Evolutionary conservation across 2,329 filamentous ascomycete species (phyloP).

Genomic region (Trichocomaceae sp.): DNA sequence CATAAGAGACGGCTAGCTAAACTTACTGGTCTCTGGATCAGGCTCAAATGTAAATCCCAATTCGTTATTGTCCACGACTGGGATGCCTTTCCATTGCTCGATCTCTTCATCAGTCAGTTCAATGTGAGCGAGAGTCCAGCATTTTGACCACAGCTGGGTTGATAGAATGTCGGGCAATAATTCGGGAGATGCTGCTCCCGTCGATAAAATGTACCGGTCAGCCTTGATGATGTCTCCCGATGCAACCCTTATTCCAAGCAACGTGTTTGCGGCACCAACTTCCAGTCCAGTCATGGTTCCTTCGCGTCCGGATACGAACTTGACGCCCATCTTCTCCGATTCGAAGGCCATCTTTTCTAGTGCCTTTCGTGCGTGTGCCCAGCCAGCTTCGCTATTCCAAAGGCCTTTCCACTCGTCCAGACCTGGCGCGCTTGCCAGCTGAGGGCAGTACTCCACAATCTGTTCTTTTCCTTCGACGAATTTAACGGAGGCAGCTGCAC

Average conservation of each 20-base stretch:
- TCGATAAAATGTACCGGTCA: slow-evolving; percentile 43
- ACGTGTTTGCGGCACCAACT: slow-evolving; percentile 32
- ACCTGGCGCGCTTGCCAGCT: slow-evolving; percentile 45
- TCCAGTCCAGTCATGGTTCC: slow-evolving; percentile 36
- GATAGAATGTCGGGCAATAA: slow-evolving; percentile 43
- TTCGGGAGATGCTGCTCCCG: slow-evolving; percentile 43
- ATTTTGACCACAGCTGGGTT: slow-evolving; percentile 48
- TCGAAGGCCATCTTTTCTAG: slow-evolving; percentile 42
- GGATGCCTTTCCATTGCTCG: slow-evolving; percentile 41
- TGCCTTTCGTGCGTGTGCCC: slow-evolving; percentile 49
- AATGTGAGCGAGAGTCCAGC: slow-evolving; percentile 50
- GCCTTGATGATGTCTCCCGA: slow-evolving; percentile 39
- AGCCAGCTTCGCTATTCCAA: slow-evolving; percentile 39
- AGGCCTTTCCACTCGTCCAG: slow-evolving; percentile 48
- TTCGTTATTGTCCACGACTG: slow-evolving; percentile 45
- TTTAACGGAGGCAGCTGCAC: slow-evolving; percentile 28
- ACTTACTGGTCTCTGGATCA: slow-evolving; percentile 34
- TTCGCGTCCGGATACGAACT: slow-evolving; percentile 39
- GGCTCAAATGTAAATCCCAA: slow-evolving; percentile 47
- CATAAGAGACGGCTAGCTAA: neutral
- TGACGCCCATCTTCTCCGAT: slow-evolving; percentile 42
- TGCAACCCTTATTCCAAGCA: slow-evolving; percentile 39
- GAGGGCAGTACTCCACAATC: slow-evolving; percentile 41
- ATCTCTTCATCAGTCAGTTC: slow-evolving; percentile 43
- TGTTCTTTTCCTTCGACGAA: slow-evolving; percentile 32